Base-by-base conservation (phyloP, 495 filamentous ascomycete species). In the Thermothielavioides terrestris region DNA sequence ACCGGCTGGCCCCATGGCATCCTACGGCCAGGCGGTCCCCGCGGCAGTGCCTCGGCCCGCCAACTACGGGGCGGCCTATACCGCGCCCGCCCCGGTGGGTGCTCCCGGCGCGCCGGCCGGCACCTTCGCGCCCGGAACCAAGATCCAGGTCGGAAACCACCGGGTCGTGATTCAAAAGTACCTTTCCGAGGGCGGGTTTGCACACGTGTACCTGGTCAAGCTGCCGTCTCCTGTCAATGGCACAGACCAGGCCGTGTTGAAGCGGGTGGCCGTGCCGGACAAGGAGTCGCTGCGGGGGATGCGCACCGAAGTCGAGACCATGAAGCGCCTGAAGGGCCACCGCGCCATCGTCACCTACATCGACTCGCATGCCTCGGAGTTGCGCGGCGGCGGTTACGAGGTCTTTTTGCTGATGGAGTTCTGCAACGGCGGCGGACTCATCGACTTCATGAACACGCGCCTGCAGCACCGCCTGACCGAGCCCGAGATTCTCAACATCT, bases 401-500 rank as follows among this genome's bases (percentile, higher is more conserved):
- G 92, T 98, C 36, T 98, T 98, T 69, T 65, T 98, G 58, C 80
- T 98, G 48, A 98, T 98, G 92, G 92, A 98, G 66, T 97, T 84
- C 68, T 83, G 79, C 61, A 77, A 80, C 54, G 79, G 79, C 58
- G 92, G 94, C 54, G 94, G 92, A 23, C 68, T 98, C 59, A 98
- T 98, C 64, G 92, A 98, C 70, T 98, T 97, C 69, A 98, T 98
- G 92, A 98, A 98, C 68, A 98, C 92, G 31, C 81, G 92, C 27
- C 71, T 98, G 54, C 92, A 97, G 68, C 88, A 97, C 65, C 88
- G 92, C 35, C 77, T 98, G 64, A 98, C 90, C 37, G 92, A 98
- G 73, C 90, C 94, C 31, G 92, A 98, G 71, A 89, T 98, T 51
- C 74, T 98, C 52, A 86, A 92, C 67, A 98, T 98, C 63, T 96